phyloP scores from a whole-genome alignment of 176 grass and related monocot genomes.

The Eragrostis curvula region DNA sequence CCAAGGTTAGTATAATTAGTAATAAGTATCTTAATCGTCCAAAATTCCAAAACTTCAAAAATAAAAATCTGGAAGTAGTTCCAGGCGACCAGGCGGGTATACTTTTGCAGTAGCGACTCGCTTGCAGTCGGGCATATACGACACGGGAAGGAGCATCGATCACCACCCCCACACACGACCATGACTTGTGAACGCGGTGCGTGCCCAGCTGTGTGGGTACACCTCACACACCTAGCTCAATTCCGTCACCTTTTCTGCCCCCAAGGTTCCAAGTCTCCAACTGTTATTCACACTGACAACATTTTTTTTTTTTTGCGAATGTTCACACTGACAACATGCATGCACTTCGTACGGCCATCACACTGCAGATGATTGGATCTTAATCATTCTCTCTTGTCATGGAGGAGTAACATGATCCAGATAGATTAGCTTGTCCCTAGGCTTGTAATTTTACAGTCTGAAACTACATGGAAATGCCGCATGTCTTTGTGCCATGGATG shows the following conservation, averaged over 20 bases:
- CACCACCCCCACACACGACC: not conserved
- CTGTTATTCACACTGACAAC: not conserved
- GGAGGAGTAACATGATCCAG: no score
- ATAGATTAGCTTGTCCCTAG: not conserved
- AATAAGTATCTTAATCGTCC: no score
- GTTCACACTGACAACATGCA: not conserved
- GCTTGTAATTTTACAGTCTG: no score
- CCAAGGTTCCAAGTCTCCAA: not conserved
- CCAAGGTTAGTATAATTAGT: no score
- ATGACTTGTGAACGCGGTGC: constrained; percentile 16
- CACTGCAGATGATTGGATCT: not conserved
- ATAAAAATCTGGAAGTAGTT: no score
- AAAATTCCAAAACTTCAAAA: no score
- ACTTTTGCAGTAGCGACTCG: no score
- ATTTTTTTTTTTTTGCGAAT: no score
- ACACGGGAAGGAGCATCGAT: not conserved
- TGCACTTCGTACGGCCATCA: not conserved
- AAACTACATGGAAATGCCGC: no score
- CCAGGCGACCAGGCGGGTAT: no score
- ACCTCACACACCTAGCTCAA: not conserved
- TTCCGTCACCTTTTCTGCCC: not conserved
- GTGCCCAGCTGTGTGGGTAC: not conserved
- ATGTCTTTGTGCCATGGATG: no score
- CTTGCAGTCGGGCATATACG: no score
- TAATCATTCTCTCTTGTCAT: not conserved